Evolutionary conservation across 805 yeast genomes (phyloP).

Genomic region (Candida coleopterorum): DNA sequence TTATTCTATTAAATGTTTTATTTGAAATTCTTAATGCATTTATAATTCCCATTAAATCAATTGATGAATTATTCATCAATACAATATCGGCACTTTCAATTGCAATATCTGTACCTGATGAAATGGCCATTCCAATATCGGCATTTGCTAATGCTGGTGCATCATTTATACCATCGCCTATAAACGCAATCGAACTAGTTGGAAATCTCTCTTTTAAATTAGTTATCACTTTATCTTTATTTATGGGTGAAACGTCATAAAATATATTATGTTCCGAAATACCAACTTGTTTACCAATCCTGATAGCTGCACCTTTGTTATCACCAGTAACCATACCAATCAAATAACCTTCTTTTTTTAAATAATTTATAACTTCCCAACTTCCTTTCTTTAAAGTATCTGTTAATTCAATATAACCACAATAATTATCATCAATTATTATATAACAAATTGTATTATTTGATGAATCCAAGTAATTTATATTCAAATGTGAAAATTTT

Average conservation of each 20-base stretch:
- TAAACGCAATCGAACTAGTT: conserved; percentile 59
- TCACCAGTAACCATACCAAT: conserved; percentile 94
- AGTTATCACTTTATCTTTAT: conserved; percentile 65
- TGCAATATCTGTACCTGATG: conserved; percentile 93
- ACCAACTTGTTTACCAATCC: conserved; percentile 63
- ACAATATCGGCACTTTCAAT: conserved; percentile 96
- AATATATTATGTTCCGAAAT: conserved; percentile 60
- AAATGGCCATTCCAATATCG: conserved; percentile 85
- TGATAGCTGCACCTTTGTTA: conserved; percentile 52
- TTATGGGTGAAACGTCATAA: conserved; percentile 72
- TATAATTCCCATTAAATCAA: conserved; percentile 45
- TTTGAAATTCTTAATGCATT: conserved; percentile 65
- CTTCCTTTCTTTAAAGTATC: conserved; percentile 72
- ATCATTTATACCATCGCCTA: conserved; percentile 98
- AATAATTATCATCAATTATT: conserved; percentile 49
- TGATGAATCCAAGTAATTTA: conserved; percentile 13
- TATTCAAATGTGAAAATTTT: conserved; percentile 1
- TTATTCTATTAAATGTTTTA: conserved; percentile 68
- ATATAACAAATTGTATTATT: conserved; percentile 52
- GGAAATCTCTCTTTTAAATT: conserved; percentile 47
- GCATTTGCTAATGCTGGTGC: conserved; percentile 93
- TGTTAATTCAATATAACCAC: conserved; percentile 62
- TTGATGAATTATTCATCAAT: conserved; percentile 34
- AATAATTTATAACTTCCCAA: conserved; percentile 49
- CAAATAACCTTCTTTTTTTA: conserved; percentile 48